Conservation (phyloP, 169 alveolate genomes). For the Cryptosporidium sp. region DNA sequence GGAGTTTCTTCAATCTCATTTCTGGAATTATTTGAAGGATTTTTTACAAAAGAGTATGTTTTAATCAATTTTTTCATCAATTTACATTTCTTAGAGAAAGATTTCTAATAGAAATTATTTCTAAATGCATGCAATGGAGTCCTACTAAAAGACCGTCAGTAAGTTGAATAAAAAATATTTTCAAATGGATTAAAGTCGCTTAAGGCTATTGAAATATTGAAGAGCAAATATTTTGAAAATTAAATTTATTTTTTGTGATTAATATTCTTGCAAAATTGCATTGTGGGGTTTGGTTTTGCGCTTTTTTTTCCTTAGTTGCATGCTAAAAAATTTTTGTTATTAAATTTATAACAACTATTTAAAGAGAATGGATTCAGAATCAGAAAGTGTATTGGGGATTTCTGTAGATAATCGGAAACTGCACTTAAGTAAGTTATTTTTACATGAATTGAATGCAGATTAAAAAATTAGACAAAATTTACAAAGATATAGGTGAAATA, state of each 20-base stretch:
- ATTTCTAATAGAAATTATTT: conserved; percentile 19
- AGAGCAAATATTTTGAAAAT: conserved; percentile 14
- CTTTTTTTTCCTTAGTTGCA: not conserved
- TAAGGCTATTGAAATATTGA: conserved; percentile 47
- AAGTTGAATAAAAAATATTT: conserved; percentile 3
- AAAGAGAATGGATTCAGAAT: conserved; percentile 28
- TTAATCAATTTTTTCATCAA: not conserved
- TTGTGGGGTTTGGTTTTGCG: conserved; percentile 44
- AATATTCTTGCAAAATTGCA: not conserved
- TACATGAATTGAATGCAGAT: not conserved
- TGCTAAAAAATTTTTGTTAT: not conserved
- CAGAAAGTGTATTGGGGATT: not conserved
- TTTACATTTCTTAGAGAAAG: conserved; percentile 30
- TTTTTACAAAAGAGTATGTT: conserved; percentile 53
- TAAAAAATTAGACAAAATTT: conserved; percentile 15
- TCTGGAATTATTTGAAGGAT: conserved; percentile 40
- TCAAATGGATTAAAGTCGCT: not conserved
- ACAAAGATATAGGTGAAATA: conserved; percentile 27
- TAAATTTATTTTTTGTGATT: not conserved
- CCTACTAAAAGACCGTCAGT: conserved; percentile 66
- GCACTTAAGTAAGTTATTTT: conserved; percentile 28
- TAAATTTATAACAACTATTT: not conserved
- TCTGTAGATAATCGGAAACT: conserved; percentile 6
- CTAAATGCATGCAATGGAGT: conserved; percentile 53
- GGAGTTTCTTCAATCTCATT: conserved; percentile 37